Evolutionary conservation across 2,329 filamentous ascomycete genomes (phyloP).

Genomic region (Alternaria brassicicola): DNA sequence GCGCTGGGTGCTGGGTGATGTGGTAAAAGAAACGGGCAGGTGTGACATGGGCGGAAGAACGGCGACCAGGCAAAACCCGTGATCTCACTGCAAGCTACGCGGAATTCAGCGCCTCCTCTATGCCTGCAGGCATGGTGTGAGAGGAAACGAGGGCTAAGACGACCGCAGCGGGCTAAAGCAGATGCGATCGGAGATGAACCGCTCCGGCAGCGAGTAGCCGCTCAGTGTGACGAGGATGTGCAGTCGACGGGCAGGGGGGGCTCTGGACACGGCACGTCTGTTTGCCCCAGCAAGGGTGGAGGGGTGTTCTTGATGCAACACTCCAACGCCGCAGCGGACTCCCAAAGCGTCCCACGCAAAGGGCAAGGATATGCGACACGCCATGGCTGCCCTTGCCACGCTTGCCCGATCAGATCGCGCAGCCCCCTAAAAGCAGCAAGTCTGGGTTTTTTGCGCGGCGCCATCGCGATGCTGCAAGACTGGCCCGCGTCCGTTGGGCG

Average conservation of each 20-base stretch:
- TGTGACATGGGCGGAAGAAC: slow-evolving; percentile 31
- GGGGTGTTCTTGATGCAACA: slow-evolving; percentile 22
- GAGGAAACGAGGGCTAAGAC: slow-evolving; percentile 29
- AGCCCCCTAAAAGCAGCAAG: slow-evolving; percentile 16
- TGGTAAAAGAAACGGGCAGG: slow-evolving; percentile 27
- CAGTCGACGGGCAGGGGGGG: slow-evolving; percentile 22
- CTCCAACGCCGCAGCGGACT: slow-evolving; percentile 9
- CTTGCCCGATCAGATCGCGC: slow-evolving; percentile 28
- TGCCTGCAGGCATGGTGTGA: slow-evolving; percentile 35
- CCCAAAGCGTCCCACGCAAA: slow-evolving; percentile 20
- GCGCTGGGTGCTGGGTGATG: slow-evolving; percentile 16
- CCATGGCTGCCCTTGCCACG: slow-evolving; percentile 26
- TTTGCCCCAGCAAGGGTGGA: slow-evolving; percentile 24
- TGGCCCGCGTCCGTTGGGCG: slow-evolving; percentile 18
- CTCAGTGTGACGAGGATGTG: slow-evolving; percentile 31
- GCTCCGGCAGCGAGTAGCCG: slow-evolving; percentile 36
- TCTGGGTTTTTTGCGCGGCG: background rate
- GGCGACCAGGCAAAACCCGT: slow-evolving; percentile 35
- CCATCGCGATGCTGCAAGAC: slow-evolving; percentile 6
- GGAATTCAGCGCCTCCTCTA: slow-evolving; percentile 28
- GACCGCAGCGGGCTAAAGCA: slow-evolving; percentile 28
- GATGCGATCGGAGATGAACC: slow-evolving; percentile 51
- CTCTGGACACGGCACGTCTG: slow-evolving; percentile 25
- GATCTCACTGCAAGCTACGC: slow-evolving; percentile 33
- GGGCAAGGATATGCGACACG: slow-evolving; percentile 32